A percentile compares a stretch with the other conserved stretches of the same genome.
These are phyloP conservation scores for Pinus tabuliformis DNA, from an alignment of 75 land plant genomes.

Conservation along the genomic window DNA sequence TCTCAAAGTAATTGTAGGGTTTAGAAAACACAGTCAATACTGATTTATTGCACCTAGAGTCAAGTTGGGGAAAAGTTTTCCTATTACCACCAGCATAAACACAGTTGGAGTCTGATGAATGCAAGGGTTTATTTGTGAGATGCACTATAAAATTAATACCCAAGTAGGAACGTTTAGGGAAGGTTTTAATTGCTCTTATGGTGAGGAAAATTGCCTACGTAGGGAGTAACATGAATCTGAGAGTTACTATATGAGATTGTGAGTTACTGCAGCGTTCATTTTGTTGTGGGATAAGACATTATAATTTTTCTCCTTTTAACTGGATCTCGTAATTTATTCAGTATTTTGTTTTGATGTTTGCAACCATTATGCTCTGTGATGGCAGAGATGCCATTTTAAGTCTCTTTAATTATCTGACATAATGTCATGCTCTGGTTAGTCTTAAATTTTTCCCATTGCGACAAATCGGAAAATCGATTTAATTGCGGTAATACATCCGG, in stretches of 20 bases:
- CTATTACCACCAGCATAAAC: background rate
- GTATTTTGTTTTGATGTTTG: background rate
- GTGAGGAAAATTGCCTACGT: background rate
- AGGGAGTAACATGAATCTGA: background rate
- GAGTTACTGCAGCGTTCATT: background rate
- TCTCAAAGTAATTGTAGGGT: background rate
- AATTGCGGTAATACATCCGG: background rate
- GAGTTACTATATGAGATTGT: background rate
- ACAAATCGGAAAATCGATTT: too few species aligned
- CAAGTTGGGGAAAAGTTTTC: background rate
- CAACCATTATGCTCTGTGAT: background rate
- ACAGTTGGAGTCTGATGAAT: background rate
- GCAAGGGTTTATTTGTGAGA: background rate
- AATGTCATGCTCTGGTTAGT: background rate
- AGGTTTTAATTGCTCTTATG: background rate
- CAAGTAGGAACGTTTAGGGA: background rate
- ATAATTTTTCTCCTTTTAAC: background rate
- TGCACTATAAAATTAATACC: background rate
- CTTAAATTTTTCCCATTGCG: background rate
- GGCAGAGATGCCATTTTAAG: background rate
- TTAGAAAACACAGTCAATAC: background rate
- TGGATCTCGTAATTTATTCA: background rate
- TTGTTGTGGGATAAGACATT: background rate
- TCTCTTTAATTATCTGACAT: background rate
- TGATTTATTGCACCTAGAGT: background rate